Percentiles rank a stretch among this genome's conserved stretches.
phyloP scores from a whole-genome alignment of 1,284 basidiomycete species.

The Neolentinus lepideus region DNA sequence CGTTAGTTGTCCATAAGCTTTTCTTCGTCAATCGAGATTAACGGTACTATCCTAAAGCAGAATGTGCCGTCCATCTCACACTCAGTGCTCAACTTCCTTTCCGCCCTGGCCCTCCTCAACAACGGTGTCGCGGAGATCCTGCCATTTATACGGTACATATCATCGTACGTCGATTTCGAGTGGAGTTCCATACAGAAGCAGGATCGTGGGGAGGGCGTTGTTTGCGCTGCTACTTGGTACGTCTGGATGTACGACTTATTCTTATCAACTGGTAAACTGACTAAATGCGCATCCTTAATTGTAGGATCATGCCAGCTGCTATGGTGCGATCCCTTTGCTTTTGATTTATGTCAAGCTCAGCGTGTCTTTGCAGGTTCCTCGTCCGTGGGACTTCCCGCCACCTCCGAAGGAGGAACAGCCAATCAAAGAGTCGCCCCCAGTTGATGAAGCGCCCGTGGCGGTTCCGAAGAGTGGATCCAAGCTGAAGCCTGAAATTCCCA shows the following conservation, averaged over 20 bases:
- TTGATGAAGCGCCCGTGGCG: neutral
- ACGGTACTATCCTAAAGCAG: slow-evolving; percentile 21
- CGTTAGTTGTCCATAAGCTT: slow-evolving; percentile 28
- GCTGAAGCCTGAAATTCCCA: neutral
- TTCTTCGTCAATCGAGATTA: neutral
- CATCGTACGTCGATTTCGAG: slow-evolving; percentile 69
- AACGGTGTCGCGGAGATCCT: slow-evolving; percentile 70
- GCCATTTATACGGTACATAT: slow-evolving; percentile 73
- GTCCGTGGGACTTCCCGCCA: slow-evolving; percentile 68
- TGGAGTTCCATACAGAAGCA: slow-evolving; percentile 56
- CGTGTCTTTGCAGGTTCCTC: slow-evolving; percentile 39
- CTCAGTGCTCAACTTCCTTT: slow-evolving; percentile 62
- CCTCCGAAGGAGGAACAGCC: slow-evolving; percentile 13
- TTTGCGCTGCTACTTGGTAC: slow-evolving; percentile 78
- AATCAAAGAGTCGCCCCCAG: neutral
- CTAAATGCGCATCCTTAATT: neutral
- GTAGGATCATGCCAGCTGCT: slow-evolving; percentile 71
- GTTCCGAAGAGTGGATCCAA: neutral
- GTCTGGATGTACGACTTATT: slow-evolving; percentile 9
- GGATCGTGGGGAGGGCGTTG: slow-evolving; percentile 66
- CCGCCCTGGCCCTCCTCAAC: slow-evolving; percentile 59
- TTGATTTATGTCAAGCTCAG: neutral
- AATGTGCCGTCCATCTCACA: slow-evolving; percentile 53
- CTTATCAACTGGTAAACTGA: slow-evolving; percentile 1
- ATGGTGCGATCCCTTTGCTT: slow-evolving; percentile 27